Conservation (phyloP, 257 asterid species). For the Eustoma russellianum region DNA sequence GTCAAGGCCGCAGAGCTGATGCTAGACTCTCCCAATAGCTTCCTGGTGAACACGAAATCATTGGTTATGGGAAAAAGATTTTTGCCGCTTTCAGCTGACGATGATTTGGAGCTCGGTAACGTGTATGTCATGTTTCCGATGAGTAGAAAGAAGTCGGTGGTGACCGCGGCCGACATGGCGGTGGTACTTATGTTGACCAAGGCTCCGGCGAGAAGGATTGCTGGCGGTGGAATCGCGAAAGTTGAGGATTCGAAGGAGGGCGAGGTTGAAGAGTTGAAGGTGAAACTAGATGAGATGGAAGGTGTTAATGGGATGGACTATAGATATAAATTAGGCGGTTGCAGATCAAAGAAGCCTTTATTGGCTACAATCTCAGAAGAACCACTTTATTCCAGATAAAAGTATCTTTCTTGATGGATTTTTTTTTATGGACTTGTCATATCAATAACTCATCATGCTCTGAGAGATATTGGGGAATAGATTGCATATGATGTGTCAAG, state of each 20-base stretch:
- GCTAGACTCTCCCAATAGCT: conserved; percentile 24
- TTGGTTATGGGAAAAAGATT: conserved; percentile 33
- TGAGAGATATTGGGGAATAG: no score
- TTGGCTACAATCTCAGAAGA: conserved; percentile 36
- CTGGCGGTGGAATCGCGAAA: conserved; percentile 14
- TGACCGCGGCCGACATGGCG: conserved; percentile 35
- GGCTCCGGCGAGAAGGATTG: conserved; percentile 28
- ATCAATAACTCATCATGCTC: no score
- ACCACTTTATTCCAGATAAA: conserved; percentile 19
- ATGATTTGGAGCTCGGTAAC: conserved; percentile 38
- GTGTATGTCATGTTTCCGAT: conserved; percentile 45
- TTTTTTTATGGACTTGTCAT: no score
- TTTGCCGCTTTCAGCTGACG: conserved; percentile 36
- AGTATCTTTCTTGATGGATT: no score
- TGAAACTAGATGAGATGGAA: conserved; percentile 11
- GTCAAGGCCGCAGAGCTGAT: conserved; percentile 34
- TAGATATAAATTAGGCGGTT: conserved; percentile 14
- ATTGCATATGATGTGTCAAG: no score
- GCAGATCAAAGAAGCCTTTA: conserved; percentile 29
- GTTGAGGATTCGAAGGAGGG: background rate
- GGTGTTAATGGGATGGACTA: conserved; percentile 13
- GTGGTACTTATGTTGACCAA: conserved; percentile 29
- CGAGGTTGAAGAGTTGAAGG: conserved; percentile 5
- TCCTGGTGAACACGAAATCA: conserved; percentile 27
- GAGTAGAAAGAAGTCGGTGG: conserved; percentile 39